These are phyloP conservation scores for Psilocybe azurescens DNA, from an alignment of 768 basidiomycete genomes.

Conservation along the genomic window DNA sequence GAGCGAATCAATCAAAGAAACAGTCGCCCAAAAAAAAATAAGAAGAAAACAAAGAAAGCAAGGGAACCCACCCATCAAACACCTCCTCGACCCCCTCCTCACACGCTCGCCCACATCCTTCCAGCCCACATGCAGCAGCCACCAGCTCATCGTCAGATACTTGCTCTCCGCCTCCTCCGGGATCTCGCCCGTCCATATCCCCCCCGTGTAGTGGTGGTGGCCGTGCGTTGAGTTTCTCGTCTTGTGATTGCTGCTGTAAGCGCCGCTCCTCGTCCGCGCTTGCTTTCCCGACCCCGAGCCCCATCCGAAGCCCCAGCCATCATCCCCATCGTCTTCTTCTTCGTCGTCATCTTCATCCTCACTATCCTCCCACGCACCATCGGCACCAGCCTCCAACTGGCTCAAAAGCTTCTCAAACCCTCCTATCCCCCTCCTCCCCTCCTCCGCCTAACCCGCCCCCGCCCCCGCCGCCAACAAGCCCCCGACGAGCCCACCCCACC, in stretches of 20 bases:
- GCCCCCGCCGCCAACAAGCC: not conserved
- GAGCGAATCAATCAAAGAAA: no score
- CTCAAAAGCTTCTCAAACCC: conserved; percentile 15
- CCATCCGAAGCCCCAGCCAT: conserved; percentile 19
- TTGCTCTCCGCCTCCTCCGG: conserved; percentile 75
- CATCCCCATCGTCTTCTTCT: conserved; percentile 18
- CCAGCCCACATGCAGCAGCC: conserved; percentile 93
- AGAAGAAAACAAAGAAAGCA: not conserved
- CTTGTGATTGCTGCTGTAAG: no score
- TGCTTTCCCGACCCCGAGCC: not conserved
- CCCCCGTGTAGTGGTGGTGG: not conserved
- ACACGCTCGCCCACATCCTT: conserved; percentile 80
- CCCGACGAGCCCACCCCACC: not conserved
- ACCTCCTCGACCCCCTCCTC: conserved; percentile 79
- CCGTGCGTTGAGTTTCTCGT: no score
- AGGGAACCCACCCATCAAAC: conserved; percentile 73
- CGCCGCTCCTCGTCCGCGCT: no score
- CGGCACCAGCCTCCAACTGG: conserved; percentile 6
- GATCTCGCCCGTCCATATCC: conserved; percentile 34
- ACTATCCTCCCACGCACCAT: conserved; percentile 15
- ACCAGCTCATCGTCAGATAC: conserved; percentile 91
- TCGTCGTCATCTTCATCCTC: conserved; percentile 28
- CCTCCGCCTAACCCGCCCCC: not conserved
- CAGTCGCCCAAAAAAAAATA: not conserved
- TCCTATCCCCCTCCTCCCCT: conserved; percentile 17